Conservation (phyloP, 768 basidiomycete species). For the Pleurotus citrinopileatus region DNA sequence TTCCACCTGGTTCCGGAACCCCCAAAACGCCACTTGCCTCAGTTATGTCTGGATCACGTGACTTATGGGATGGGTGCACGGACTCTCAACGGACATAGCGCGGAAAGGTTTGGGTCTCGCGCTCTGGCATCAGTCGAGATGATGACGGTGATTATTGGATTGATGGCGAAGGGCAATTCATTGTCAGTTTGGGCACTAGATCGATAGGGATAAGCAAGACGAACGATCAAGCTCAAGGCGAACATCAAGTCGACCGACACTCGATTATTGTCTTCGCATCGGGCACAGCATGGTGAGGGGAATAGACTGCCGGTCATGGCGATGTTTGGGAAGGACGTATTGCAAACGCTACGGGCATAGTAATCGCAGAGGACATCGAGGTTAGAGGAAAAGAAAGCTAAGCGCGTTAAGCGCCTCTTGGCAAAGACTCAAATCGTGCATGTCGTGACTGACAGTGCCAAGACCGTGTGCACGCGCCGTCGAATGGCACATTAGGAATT, state of each 20-base stretch:
- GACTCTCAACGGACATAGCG: conserved; percentile 13
- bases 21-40: conserved; percentile 17
- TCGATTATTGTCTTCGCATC: too few species aligned
- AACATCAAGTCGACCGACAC: neutral
- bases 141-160: neutral
- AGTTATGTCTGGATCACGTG: conserved; percentile 24
- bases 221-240: too few species aligned
- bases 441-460: neutral
- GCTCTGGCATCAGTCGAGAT: conserved; percentile 6
- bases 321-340: neutral
- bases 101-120: neutral
- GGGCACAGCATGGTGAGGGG: too few species aligned
- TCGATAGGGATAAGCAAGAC: too few species aligned
- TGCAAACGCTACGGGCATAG: too few species aligned
- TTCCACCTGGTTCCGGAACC: conserved; percentile 16
- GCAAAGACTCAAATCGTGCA: neutral
- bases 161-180: neutral
- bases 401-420: neutral
- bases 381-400: neutral
- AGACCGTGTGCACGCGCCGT: too few species aligned
- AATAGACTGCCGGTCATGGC: neutral
- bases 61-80: conserved; percentile 18
- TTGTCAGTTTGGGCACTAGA: too few species aligned
- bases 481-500: too few species aligned
- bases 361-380: neutral